Base-by-base conservation (phyloP, 225 moss, liverwort and hornwort genomes). In the Anthoceros angustus region DNA sequence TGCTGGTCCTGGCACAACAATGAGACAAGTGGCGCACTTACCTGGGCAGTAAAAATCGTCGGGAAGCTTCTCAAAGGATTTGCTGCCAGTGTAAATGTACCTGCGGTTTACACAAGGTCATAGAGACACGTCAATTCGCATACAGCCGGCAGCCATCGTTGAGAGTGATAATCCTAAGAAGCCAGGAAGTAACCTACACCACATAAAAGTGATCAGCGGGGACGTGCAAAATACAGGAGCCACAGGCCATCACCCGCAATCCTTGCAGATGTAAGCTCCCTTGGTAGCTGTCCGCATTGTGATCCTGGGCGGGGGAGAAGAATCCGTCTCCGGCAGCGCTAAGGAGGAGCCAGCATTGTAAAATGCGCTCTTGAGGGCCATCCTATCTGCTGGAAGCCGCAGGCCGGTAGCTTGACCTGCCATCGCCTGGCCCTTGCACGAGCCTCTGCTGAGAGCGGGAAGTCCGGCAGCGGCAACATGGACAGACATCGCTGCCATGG, bases 251-350 rank as follows among this genome's bases (percentile, higher is more conserved):
- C 40, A 90, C 95, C 95, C 95, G 78, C 95, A 98, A 69, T 98
- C 95, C 64, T 2, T 75, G 87, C 95, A 98, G 67, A 98, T 91
- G 69, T 98, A 91, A 40, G 95, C 77, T 18, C 82, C 88, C 71
- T 88, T 83, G n/a, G 95, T 77, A 25, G 85, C 86, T 70, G 84
- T 86, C 61, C 85, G 85, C 95, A 98, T 98, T 42, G 74, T 65
- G 25, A 91, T 73, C 64, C 91, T 76, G 10, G 83, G 81, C 14
- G 82, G 80, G 39, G 72, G 75, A 32, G 70, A 62, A 12, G 73
- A 75, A 9, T 45, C 43, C 23, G 76, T 72, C 25, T 76, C 79
- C 39, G 78, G 63, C 5, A 73, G 70, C 63, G 69, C 69, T 40
- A 85, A 41, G 64, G 73, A 66, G 32, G 81, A 81, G 32, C 74